Evolutionary conservation across 1,284 basidiomycete species (phyloP).

Genomic region (Moesziomyces antarcticus): DNA sequence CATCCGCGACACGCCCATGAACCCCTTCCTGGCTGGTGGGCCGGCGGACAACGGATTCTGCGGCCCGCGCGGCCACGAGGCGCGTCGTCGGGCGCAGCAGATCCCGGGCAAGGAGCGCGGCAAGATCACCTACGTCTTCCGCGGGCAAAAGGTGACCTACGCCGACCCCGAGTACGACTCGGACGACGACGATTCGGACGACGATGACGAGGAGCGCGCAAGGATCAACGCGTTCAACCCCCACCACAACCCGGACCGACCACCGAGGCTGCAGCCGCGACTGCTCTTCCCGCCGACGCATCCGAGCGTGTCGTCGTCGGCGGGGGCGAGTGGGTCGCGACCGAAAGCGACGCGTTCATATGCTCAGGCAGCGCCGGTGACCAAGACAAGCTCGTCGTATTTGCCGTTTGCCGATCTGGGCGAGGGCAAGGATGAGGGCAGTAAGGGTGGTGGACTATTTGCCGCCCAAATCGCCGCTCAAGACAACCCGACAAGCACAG

Average conservation of each 20-base stretch:
- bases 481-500: constrained; percentile 2
- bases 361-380: not conserved
- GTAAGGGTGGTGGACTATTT: constrained; percentile 27
- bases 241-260: constrained; percentile 25
- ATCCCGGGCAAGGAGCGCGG: constrained; percentile 45
- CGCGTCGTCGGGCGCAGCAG: constrained; percentile 28
- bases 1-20: constrained; percentile 60
- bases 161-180: constrained; percentile 55
- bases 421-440: constrained; percentile 7
- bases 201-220: constrained; percentile 11
- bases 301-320: constrained; percentile 4
- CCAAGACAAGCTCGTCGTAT: not conserved
- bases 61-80: constrained; percentile 40
- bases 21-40: constrained; percentile 64
- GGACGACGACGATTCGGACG: constrained; percentile 44
- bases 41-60: constrained; percentile 60
- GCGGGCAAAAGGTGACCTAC: constrained; percentile 53
- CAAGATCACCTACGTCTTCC: constrained; percentile 58
- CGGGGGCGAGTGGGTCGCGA: not conserved
- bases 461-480: constrained; percentile 32
- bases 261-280: constrained; percentile 39
- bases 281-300: constrained; percentile 36
- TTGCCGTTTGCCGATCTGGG: constrained; percentile 10
- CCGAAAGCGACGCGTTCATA: not conserved
- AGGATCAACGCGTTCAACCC: constrained; percentile 31